A percentile compares a stretch with the other conserved stretches of the same genome.
Evolutionary conservation across 371 early-diverging fungal genomes (phyloP).

Genomic region (Dinochytrium kinnereticum): DNA sequence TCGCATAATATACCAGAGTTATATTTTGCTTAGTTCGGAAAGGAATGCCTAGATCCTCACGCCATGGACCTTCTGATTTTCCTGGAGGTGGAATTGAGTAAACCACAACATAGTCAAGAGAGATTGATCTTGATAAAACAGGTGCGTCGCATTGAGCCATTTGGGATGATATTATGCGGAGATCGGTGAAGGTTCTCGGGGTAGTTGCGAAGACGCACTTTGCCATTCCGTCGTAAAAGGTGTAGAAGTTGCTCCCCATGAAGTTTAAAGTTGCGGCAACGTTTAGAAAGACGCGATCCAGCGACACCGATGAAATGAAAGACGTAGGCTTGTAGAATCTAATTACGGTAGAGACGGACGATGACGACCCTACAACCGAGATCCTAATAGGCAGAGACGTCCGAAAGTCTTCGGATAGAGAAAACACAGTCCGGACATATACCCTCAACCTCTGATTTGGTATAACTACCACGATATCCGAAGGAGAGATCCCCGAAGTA

Average conservation of each 20-base stretch:
- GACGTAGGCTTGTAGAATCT: neutral
- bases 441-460: neutral
- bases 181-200: neutral
- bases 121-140: neutral
- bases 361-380: neutral
- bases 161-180: neutral
- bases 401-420: neutral
- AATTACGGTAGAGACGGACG: neutral
- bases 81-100: neutral
- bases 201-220: neutral
- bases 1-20: neutral
- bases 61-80: neutral
- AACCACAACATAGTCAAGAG: neutral
- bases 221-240: neutral
- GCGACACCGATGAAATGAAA: neutral
- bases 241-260: neutral
- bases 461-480: neutral
- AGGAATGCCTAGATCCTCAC: neutral
- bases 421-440: neutral
- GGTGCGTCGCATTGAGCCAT: neutral
- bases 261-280: neutral
- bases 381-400: neutral
- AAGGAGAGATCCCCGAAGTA: neutral
- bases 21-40: neutral
- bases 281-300: neutral